phyloP scores from a whole-genome alignment of 805 yeast genomes.

The Tetrapisispora arboricola region DNA sequence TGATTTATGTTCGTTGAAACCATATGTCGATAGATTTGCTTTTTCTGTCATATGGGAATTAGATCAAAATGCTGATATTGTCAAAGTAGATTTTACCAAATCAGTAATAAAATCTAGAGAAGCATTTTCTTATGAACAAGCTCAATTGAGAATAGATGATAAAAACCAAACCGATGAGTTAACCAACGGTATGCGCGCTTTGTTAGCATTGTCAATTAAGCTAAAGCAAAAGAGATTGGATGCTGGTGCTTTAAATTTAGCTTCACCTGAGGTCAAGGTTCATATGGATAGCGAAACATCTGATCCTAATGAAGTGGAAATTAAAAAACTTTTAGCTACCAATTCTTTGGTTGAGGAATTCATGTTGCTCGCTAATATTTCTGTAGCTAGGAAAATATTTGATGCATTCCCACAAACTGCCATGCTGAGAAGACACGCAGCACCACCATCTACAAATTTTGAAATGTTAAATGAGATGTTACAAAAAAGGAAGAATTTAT shows the following conservation, averaged over 20 bases:
- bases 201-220: conserved; percentile 69
- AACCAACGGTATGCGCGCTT: conserved; percentile 79
- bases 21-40: conserved; percentile 91
- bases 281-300: conserved; percentile 95
- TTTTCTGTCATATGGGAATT: conserved; percentile 95
- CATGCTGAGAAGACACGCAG: conserved; percentile 92
- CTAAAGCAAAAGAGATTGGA: conserved; percentile 77
- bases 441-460: conserved; percentile 94
- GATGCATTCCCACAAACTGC: conserved; percentile 97
- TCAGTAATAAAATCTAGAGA: conserved; percentile 85
- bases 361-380: conserved; percentile 93
- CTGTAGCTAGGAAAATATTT: conserved; percentile 87
- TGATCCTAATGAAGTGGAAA: conserved; percentile 92
- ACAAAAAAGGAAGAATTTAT: conserved; percentile 64
- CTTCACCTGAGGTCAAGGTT: conserved; percentile 96
- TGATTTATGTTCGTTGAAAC: conserved; percentile 87
- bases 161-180: conserved; percentile 63
- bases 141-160: conserved; percentile 88
- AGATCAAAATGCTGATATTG: conserved; percentile 75
- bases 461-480: conserved; percentile 85
- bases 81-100: conserved; percentile 68
- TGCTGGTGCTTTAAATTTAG: conserved; percentile 93
- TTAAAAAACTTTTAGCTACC: conserved; percentile 78
- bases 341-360: conserved; percentile 96
- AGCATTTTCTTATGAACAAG: conserved; percentile 90